Percentiles rank a stretch among this genome's conserved stretches.
Evolutionary conservation across 495 filamentous ascomycete genomes (phyloP).

Genomic region (Hypoxylon trugodes): DNA sequence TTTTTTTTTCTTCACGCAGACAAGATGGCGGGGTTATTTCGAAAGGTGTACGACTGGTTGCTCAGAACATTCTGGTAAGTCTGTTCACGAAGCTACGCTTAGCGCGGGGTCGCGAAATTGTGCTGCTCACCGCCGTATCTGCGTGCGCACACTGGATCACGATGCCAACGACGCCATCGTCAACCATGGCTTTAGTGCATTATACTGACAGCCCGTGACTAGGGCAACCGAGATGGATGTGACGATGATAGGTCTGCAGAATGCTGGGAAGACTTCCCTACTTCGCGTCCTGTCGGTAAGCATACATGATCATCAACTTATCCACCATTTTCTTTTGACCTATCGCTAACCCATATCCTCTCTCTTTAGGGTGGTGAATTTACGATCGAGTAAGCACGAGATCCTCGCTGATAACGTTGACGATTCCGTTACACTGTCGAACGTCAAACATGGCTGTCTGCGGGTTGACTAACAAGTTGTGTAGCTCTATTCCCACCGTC

Average conservation of each 20-base stretch:
- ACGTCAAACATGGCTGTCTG: slow-evolving; percentile 30
- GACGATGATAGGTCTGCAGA: slow-evolving; percentile 98
- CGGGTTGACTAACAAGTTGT: slow-evolving; percentile 54
- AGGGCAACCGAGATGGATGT: slow-evolving; percentile 99
- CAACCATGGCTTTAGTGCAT: slow-evolving; percentile 20
- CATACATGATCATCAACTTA: slow-evolving; percentile 28
- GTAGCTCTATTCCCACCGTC: slow-evolving; percentile 96
- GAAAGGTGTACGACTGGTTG: slow-evolving; percentile 96
- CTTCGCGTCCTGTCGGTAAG: slow-evolving; percentile 93
- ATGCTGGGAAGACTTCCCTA: slow-evolving; percentile 96
- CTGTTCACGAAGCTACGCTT: slow-evolving; percentile 29
- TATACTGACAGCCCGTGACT: slow-evolving; percentile 41
- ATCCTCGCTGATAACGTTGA: slow-evolving; percentile 15
- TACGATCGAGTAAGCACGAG: slow-evolving; percentile 89
- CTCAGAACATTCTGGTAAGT: slow-evolving; percentile 97
- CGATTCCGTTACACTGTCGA: slow-evolving; percentile 14
- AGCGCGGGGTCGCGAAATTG: slow-evolving; percentile 27
- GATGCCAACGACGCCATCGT: no score
- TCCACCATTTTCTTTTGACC: slow-evolving; percentile 10
- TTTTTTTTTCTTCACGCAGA: slow-evolving; percentile 18
- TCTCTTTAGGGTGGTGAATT: slow-evolving; percentile 88
- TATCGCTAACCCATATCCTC: slow-evolving; percentile 37
- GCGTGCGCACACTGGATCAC: slow-evolving; percentile 35
- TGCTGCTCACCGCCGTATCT: slow-evolving; percentile 37
- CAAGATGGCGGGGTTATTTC: slow-evolving; percentile 87